Evolutionary conservation across 768 basidiomycete species (phyloP), one percentile per base, ranked within the genome.

Genomic region (Dictyophora rubrovolvata): DNA sequence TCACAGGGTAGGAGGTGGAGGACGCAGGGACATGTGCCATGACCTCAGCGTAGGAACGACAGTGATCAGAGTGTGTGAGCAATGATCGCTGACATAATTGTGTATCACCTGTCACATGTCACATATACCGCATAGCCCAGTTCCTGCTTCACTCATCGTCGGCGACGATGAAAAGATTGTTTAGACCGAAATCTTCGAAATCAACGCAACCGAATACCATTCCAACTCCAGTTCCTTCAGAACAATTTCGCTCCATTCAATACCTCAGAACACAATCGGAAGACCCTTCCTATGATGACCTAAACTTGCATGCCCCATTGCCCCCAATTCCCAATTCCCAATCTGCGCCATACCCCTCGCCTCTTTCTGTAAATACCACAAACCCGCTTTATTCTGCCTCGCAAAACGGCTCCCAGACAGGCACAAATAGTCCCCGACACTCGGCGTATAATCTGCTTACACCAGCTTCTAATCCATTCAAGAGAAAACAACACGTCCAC

Each of bases 91-190:
- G 12, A 42, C 42, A 42, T 42, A 42, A 42, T 42, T 9, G 42
- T 14, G 42, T 42, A 9, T 42, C 42, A 42, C 42, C 14, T 42
- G 42, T 42, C 42, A 42, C 42, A 42, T 42, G 42, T 42, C 42
- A 42, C 42, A 42, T 42, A 12, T 28, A 28, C 10, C n/a, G 42
- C 42, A 42, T 42, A 2, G 5, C 42, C 11, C 42, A 42, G 42
- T 42, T 12, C 42, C 42, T 42, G 42, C 42, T 42, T 42, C n/a
- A 42, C 42, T 42, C 42, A 42, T 42, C n/a, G 42, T 42, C 42
- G 42, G n/a, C 17, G 53, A 21, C 50, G 57, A 59, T 59, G 57
- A 59, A 59, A 51, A 50, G 34, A 42, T 22, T 59, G n/a, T 59
- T 59, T 52, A 59, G 35, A 23, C 57, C 57, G 11, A 59, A 59